These are phyloP conservation scores for Huiozyma naganishii DNA, from an alignment of 805 yeast species.

Conservation along the genomic window DNA sequence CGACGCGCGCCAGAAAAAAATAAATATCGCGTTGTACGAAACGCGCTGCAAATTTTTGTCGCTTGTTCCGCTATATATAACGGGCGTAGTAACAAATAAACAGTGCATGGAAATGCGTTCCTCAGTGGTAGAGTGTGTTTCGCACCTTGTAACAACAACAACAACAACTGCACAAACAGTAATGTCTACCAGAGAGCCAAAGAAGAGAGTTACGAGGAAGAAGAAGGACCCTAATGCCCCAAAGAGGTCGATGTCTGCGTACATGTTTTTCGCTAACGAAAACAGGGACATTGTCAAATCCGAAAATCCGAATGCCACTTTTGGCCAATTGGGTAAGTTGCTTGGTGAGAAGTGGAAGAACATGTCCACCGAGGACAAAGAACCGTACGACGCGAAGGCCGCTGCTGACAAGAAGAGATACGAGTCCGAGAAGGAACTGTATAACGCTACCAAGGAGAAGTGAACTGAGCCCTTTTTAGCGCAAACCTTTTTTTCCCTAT, in stretches of 20 bases:
- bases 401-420: conserved; percentile 93
- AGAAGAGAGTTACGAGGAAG: conserved; percentile 31
- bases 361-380: conserved; percentile 66
- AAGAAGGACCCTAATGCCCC: conserved; percentile 8
- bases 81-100: no score
- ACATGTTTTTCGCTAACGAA: conserved; percentile 97
- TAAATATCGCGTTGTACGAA: no score
- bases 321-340: conserved; percentile 88
- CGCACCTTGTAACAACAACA: no score
- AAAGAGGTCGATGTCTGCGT: conserved; percentile 69
- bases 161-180: no score
- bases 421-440: conserved; percentile 87
- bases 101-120: no score
- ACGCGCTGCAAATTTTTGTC: no score
- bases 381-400: conserved; percentile 86
- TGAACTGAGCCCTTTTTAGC: neutral
- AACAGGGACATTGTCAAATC: conserved; percentile 91
- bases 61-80: no score
- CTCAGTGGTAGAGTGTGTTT: no score
- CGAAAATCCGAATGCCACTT: conserved; percentile 90
- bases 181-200: conserved; percentile 25
- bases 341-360: conserved; percentile 97
- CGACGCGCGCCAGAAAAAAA: no score
- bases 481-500: conserved; percentile 3
- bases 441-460: conserved; percentile 36